Conservation (phyloP, 768 basidiomycete genomes). For the Glaciozyma antarctica region DNA sequence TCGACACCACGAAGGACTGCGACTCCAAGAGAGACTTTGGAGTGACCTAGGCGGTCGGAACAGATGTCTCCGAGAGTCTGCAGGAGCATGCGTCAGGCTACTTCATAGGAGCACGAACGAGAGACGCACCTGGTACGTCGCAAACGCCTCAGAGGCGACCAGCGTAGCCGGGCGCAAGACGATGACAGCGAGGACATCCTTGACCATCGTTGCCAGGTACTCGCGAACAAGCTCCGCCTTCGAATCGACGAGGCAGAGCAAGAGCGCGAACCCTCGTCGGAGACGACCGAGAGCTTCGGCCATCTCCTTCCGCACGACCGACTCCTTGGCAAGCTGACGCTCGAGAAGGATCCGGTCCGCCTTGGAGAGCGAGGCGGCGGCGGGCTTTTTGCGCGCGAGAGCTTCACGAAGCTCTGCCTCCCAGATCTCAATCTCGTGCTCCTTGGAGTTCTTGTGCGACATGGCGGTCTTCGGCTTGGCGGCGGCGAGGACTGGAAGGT, state of each 20-base stretch:
- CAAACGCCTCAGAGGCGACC: conserved; percentile 56
- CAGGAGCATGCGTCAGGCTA: neutral
- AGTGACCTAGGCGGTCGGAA: conserved; percentile 61
- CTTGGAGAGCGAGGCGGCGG: conserved; percentile 57
- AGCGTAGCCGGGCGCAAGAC: conserved; percentile 50
- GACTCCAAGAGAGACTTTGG: conserved; percentile 65
- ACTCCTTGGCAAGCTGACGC: conserved; percentile 73
- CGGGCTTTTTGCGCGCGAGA: conserved; percentile 63
- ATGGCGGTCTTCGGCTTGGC: conserved; percentile 19
- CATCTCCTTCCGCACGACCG: conserved; percentile 56
- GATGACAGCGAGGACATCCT: conserved; percentile 57
- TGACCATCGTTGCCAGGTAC: conserved; percentile 53
- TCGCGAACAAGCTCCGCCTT: conserved; percentile 49
- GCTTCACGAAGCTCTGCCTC: conserved; percentile 84
- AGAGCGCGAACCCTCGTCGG: conserved; percentile 58
- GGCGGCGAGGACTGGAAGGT: conserved; percentile 15
- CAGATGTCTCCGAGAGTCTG: conserved; percentile 63
- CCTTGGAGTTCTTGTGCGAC: conserved; percentile 46
- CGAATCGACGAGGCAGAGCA: conserved; percentile 53
- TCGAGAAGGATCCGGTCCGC: conserved; percentile 74
- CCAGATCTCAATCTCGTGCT: conserved; percentile 84
- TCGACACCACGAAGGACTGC: conserved; percentile 69
- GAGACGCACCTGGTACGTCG: conserved; percentile 63
- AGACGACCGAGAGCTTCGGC: conserved; percentile 49
- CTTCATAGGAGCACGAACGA: neutral